Percentiles rank a stretch among this genome's conserved stretches.
phyloP scores from a whole-genome alignment of 768 basidiomycete species.

The Tricholoma furcatifolium region DNA sequence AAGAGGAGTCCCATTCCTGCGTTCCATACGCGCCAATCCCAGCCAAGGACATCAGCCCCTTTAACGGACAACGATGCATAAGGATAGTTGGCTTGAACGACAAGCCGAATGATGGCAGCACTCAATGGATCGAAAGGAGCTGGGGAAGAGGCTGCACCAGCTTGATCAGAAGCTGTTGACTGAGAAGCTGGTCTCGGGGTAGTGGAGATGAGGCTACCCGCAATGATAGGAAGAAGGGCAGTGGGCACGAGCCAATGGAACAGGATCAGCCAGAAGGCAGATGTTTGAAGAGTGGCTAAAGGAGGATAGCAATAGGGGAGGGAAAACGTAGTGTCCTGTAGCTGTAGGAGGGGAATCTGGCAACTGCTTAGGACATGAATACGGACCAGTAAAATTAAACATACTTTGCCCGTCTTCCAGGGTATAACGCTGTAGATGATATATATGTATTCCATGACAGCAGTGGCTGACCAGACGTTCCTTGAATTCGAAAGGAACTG shows the following conservation, averaged over 20 bases:
- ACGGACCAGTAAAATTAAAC: slow-evolving; percentile 12
- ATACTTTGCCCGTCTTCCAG: slow-evolving; percentile 46
- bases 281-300: slow-evolving; percentile 38
- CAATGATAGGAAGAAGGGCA: slow-evolving; percentile 53
- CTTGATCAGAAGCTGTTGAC: slow-evolving; percentile 6
- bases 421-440: slow-evolving; percentile 53
- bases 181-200: slow-evolving; percentile 32
- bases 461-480: slow-evolving; percentile 58
- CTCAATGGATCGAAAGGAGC: slow-evolving; percentile 60
- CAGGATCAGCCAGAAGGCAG: slow-evolving; percentile 52
- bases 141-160: slow-evolving; percentile 10
- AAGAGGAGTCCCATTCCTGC: slow-evolving; percentile 60
- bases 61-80: slow-evolving; percentile 33
- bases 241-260: slow-evolving; percentile 65
- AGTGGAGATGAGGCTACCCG: slow-evolving; percentile 65
- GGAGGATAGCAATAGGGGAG: slow-evolving; percentile 50
- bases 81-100: slow-evolving; percentile 59
- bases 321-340: slow-evolving; percentile 15
- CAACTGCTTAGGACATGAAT: not conserved
- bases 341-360: slow-evolving; percentile 28
- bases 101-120: slow-evolving; percentile 62
- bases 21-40: slow-evolving; percentile 52
- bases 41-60: slow-evolving; percentile 55
- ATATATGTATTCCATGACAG: slow-evolving; percentile 52
- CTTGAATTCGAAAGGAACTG: slow-evolving; percentile 66